These are phyloP conservation scores for Chlorella sp. DNA, from an alignment of 139 green algal genomes.

Conservation along the genomic window DNA sequence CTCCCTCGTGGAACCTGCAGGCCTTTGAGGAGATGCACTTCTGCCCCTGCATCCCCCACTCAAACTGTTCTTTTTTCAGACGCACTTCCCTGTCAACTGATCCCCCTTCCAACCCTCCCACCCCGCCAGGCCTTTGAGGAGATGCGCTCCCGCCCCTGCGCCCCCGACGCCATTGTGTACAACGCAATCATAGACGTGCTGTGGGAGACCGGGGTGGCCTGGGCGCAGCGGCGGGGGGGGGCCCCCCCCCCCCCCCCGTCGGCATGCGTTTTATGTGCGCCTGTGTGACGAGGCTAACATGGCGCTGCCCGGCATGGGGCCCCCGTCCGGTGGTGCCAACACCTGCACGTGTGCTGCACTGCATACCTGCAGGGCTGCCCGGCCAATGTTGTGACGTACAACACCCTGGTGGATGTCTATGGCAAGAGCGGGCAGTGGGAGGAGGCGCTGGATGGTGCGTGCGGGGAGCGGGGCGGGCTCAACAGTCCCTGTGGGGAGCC, in stretches of 20 bases:
- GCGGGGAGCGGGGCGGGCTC: background rate
- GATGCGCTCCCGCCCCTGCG: constrained; percentile 6
- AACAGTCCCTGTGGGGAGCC: background rate
- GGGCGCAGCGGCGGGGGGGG: constrained; percentile 64
- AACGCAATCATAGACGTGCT: constrained; percentile 82
- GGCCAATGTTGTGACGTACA: constrained; percentile 71
- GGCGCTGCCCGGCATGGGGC: no score
- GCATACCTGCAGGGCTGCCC: constrained; percentile 42
- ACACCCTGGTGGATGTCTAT: constrained; percentile 83
- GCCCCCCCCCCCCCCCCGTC: no score
- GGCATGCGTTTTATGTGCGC: no score
- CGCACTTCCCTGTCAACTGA: background rate
- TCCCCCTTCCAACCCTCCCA: background rate
- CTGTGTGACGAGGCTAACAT: no score
- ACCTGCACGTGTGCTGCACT: no score
- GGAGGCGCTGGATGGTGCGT: constrained; percentile 40
- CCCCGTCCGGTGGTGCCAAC: no score
- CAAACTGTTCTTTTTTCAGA: background rate
- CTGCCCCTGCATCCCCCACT: background rate
- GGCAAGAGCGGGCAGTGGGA: constrained; percentile 83
- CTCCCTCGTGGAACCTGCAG: no score
- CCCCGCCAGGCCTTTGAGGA: constrained; percentile 24
- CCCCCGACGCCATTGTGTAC: constrained; percentile 77
- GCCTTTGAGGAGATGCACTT: background rate
- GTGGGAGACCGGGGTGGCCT: constrained; percentile 79